These are phyloP conservation scores for Extremus antarcticus DNA, from an alignment of 495 filamentous ascomycete species.

Conservation along the genomic window DNA sequence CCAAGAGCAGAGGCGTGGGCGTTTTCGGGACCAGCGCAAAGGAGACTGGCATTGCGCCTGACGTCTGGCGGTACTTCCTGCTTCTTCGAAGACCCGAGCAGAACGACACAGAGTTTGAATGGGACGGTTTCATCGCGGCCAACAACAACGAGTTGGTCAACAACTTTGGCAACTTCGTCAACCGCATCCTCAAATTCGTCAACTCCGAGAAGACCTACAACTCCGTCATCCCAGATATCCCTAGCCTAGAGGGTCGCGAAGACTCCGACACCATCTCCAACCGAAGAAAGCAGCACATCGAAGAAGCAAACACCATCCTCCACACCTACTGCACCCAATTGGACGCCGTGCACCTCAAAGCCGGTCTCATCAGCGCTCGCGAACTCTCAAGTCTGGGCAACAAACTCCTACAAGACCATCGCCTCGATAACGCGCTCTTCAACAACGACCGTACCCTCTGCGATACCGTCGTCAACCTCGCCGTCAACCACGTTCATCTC, in stretches of 20 bases:
- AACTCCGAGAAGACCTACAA: constrained; percentile 49
- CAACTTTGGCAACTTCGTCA: constrained; percentile 89
- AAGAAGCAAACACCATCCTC: constrained; percentile 41
- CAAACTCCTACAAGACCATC: constrained; percentile 67
- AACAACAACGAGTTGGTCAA: constrained; percentile 89
- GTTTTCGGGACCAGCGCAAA: constrained; percentile 85
- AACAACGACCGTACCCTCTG: constrained; percentile 61
- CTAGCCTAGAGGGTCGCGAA: not conserved
- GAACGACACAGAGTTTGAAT: constrained; percentile 80
- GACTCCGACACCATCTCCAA: not conserved
- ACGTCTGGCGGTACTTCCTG: constrained; percentile 91
- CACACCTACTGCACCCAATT: constrained; percentile 17
- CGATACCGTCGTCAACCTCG: constrained; percentile 62
- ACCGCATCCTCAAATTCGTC: constrained; percentile 85
- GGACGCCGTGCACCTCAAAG: constrained; percentile 56
- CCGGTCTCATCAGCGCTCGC: constrained; percentile 61
- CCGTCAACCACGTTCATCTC: constrained; percentile 72
- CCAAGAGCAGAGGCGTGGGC: constrained; percentile 77
- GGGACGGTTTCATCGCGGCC: constrained; percentile 67
- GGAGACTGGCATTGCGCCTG: constrained; percentile 74
- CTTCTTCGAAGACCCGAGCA: constrained; percentile 81
- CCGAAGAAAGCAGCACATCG: constrained; percentile 44
- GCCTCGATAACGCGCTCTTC: constrained; percentile 70
- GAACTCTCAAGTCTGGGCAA: constrained; percentile 64
- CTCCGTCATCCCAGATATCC: constrained; percentile 10